Base-by-base conservation (phyloP, 371 early-diverging fungal species). In the Rhizomucor miehei region DNA sequence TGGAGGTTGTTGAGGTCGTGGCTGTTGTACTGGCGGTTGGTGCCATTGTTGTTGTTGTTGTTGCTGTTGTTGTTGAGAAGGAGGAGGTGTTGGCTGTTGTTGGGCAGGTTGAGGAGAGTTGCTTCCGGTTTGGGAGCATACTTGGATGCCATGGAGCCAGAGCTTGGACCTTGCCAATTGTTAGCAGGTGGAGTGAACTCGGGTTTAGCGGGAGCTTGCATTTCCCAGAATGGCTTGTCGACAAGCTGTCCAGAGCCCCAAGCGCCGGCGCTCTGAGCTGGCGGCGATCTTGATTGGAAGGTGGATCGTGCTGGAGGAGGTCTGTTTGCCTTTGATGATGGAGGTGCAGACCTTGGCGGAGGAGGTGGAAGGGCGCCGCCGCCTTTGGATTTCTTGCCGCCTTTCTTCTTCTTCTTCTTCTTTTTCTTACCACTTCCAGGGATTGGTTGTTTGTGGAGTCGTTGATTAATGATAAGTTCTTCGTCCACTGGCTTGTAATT, bases 401-500 rank as follows among this genome's bases (percentile, higher is more conserved):
- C 34, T 37, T 46, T 34, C 38, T 29, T 12, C 19, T 47, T 41
- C 9, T 54, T 54, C 48, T 57, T 62, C 50, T 62, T 74, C 13
- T 56, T 64, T 6, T 62, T 66, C 13, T 58, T 63, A 13, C 59
- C 62, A 40, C 39, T 21, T n/a, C 59, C 53, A 36, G 51, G 43
- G 11, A 48, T 47, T 34, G 60, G 60, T 13, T 62, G 69, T 3
- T 68, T 70, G 38, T 66, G 63, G 35, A 71, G 51, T 36, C 79
- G 67, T 60, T 67, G 68, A 13, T 69, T 60, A 19, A 78, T 36
- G 55, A 78, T 78, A 13, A 24, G 29, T 19, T 65, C 55, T 41
- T 78, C 79, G 21, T 72, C 73, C 10, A 78, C 63, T n/a, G 79
- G 79, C 9, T 60, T 66, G 16, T 67, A 78, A 34, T 78, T 78